A percentile compares a stretch with the other conserved stretches of the same genome.
phyloP scores from a whole-genome alignment of 176 grass and related monocot species.

The maize (Zea mays) region DNA sequence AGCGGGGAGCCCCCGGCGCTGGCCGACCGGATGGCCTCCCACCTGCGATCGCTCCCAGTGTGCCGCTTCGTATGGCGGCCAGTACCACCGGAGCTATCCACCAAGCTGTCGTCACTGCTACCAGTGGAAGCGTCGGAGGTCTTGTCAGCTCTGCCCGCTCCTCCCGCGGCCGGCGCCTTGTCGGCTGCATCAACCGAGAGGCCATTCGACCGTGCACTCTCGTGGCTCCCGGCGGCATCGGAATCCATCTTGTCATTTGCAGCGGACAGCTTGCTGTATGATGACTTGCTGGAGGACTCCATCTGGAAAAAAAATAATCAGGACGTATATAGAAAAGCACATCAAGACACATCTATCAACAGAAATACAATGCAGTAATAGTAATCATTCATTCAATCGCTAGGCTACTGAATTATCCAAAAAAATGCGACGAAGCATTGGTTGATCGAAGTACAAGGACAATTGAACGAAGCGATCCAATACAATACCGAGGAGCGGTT shows the following conservation, averaged over 20 bases:
- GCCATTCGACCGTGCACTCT: constrained; percentile 16
- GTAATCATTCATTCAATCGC: background rate
- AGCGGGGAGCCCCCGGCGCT: constrained; percentile 46
- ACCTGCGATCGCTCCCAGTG: constrained; percentile 56
- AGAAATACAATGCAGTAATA: background rate
- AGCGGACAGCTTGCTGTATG: constrained; percentile 45
- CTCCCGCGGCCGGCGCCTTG: background rate
- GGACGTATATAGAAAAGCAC: background rate
- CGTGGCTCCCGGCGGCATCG: background rate
- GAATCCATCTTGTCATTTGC: constrained; percentile 45
- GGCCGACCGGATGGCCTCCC: constrained; percentile 54
- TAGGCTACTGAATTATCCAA: background rate
- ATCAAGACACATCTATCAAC: background rate
- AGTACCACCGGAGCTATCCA: background rate
- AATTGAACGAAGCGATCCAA: background rate
- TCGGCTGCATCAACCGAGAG: background rate
- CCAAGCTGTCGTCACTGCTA: constrained; percentile 34
- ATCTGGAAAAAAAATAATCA: constrained; percentile 46
- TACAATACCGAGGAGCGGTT: background rate
- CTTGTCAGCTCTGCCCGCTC: background rate
- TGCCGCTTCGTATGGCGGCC: constrained; percentile 49
- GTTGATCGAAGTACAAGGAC: background rate
- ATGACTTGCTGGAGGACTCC: constrained; percentile 36
- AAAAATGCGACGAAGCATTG: background rate
- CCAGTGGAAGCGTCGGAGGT: constrained; percentile 8